Evolutionary conservation across 1,284 basidiomycete genomes (phyloP), one percentile per base, ranked within the genome.

Genomic region (Ganoderma sinense): DNA sequence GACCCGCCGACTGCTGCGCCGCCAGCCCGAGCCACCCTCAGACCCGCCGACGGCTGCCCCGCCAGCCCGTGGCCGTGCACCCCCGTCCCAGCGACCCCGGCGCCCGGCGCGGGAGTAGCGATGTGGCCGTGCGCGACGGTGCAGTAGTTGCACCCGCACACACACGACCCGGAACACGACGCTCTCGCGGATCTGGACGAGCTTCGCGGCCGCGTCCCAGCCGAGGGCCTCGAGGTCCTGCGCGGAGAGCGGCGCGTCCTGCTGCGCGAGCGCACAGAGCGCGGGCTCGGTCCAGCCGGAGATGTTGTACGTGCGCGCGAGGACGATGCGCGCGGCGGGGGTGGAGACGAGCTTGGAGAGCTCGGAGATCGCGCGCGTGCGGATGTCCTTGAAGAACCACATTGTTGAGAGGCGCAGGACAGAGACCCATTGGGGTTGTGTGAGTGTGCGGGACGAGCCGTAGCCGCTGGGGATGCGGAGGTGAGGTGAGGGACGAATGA

Each of bases 111-210:
- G 7, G 29, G 48, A 8, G 16, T 33, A 20, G 16, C 58, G 31
- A 64, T 26, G 1, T 39, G 36, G 53, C 68, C 70, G 31, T 71
- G 70, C 5, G 67, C 59, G 23, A n/a, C 16, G 4, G 55, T 48
- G 65, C 72, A 74, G 41, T 71, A 71, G 23, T 65, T 70, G 70
- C 72, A 74, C 53, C n/a, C 60, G 60, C 72, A 74, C 16, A 65
- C 14, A 33, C 72, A 73, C 33, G 4, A 11, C 0, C 33, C 53
- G n/a, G 40, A 71, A 70, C 56, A 29, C 40, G 14, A 73, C 66
- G 59, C 63, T 65, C 64, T 73, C 72, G 11, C 72, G 48, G 4
- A 74, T 55, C 55, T 55, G 59, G 41, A 71, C 29, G 20, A 74
- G 68, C 67, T 66, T 67, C 33, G 72, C 68, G 8, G 56, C 68